Percentiles rank a stretch among this genome's conserved stretches.
These are phyloP conservation scores for Leptodermis oblonga DNA, from an alignment of 257 asterid genomes.

Conservation along the genomic window DNA sequence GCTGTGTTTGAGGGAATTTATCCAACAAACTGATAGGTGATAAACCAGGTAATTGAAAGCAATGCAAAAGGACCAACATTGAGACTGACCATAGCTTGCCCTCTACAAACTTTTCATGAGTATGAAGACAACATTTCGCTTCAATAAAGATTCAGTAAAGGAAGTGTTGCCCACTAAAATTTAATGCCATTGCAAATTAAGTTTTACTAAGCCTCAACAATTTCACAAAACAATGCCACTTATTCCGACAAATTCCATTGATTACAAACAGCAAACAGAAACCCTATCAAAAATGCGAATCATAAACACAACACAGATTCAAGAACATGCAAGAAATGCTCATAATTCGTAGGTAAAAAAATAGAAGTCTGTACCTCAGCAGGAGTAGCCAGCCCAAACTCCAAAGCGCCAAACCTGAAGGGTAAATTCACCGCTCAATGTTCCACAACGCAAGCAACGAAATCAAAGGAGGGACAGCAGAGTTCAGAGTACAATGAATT, in stretches of 20 bases:
- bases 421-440: neutral
- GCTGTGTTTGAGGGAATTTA: neutral
- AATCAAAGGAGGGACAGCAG: neutral
- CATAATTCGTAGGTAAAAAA: neutral
- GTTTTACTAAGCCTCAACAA: too few species aligned
- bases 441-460: neutral
- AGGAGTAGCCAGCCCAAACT: neutral
- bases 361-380: conserved; percentile 3
- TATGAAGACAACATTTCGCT: neutral
- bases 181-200: neutral
- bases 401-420: conserved; percentile 4
- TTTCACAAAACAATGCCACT: neutral
- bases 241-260: neutral
- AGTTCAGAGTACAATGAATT: too few species aligned
- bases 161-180: neutral
- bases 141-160: neutral
- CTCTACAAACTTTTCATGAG: neutral
- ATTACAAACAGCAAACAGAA: neutral
- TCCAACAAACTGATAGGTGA: neutral
- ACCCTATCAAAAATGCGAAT: neutral
- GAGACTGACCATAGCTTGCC: neutral
- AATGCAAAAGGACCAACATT: neutral
- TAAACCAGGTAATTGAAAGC: neutral
- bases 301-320: neutral
- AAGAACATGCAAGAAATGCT: neutral